Conservation (phyloP, 495 filamentous ascomycete genomes). For the Penicillium cinerascens region DNA sequence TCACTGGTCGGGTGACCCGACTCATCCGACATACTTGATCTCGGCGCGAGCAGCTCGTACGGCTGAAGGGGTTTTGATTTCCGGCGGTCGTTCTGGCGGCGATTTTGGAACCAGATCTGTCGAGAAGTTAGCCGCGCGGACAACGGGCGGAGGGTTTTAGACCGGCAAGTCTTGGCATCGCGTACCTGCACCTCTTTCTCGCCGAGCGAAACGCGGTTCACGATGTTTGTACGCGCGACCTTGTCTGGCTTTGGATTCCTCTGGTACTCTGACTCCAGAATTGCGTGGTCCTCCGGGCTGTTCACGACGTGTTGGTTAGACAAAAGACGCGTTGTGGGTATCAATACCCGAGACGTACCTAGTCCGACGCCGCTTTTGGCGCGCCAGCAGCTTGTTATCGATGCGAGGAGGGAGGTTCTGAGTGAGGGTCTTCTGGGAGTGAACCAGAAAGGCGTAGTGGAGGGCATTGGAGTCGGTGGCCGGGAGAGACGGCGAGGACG, state of each 20-base stretch:
- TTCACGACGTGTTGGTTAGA: conserved; percentile 7
- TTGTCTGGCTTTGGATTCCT: conserved; percentile 92
- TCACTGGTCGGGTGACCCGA: conserved; percentile 51
- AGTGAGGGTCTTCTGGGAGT: conserved; percentile 63
- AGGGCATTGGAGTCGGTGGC: conserved; percentile 36
- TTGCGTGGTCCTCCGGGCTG: conserved; percentile 83
- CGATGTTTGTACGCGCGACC: conserved; percentile 75
- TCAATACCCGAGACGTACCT: conserved; percentile 35
- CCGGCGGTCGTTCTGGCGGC: conserved; percentile 87
- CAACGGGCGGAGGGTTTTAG: conserved; percentile 15
- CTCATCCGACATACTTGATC: conserved; percentile 44
- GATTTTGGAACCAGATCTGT: conserved; percentile 99
- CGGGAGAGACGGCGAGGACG: conserved; percentile 37
- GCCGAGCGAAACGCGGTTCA: conserved; percentile 78
- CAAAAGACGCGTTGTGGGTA: conserved; percentile 10
- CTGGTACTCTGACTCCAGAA: conserved; percentile 85
- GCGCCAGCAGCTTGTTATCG: conserved; percentile 63
- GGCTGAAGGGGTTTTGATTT: conserved; percentile 84
- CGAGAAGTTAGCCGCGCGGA: conserved; percentile 10
- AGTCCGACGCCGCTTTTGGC: conserved; percentile 69
- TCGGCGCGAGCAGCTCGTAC: conserved; percentile 68
- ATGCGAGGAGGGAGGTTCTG: conserved; percentile 60
- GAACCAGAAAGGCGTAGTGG: conserved; percentile 63
- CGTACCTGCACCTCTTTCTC: conserved; percentile 98
- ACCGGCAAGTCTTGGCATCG: conserved; percentile 21